Base-by-base conservation (phyloP, 164 flowering plant species). In the Tetrastigma voinierianum region DNA sequence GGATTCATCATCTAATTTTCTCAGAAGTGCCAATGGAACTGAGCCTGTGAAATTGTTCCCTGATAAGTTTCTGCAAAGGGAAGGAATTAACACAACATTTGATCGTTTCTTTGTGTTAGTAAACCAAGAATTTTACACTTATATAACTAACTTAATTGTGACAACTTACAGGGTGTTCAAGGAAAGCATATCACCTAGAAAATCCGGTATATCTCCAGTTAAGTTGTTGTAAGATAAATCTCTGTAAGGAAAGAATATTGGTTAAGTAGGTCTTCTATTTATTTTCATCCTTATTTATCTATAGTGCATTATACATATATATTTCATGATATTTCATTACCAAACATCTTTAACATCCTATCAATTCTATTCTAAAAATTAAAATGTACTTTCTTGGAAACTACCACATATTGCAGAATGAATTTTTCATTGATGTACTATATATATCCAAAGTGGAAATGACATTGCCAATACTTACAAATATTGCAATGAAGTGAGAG, bases 111-210 rank as follows among this genome's bases (percentile, higher is more conserved):
- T 51, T 32, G 16, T 18, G 55, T 21, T 44, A 15, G 5, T 4
- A 3, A 8, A 23, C 14, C 19, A 48, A 51, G 20, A n/a, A 8
- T 24, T 2, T 6, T 25, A 32, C 6, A 2, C 6, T 32, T 32
- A 7, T 32, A 32, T 32, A 32, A 32, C 40, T 32, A 32, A 32
- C 40, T 32, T 3, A 32, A 32, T 7, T 32, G 40, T 32, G 25
- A 20, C 23, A 59, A 74, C 84, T 74, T 68, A 81, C 85, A 81
- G 71, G 61, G 55, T 60, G n/a, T 20, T 71, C 57, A 81, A 62
- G 44, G n/a, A 15, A 54, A 72, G 15, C 32, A 81, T 59, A 1
- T 67, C 16, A 46, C 74, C 60, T 6, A 81, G 62, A 66, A 76
- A 77, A 13, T 64, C 74, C 18, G 85, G 82, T 44, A 81, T 47